Base-by-base conservation (phyloP, 768 basidiomycete genomes). In the Lactifluus piperatus region DNA sequence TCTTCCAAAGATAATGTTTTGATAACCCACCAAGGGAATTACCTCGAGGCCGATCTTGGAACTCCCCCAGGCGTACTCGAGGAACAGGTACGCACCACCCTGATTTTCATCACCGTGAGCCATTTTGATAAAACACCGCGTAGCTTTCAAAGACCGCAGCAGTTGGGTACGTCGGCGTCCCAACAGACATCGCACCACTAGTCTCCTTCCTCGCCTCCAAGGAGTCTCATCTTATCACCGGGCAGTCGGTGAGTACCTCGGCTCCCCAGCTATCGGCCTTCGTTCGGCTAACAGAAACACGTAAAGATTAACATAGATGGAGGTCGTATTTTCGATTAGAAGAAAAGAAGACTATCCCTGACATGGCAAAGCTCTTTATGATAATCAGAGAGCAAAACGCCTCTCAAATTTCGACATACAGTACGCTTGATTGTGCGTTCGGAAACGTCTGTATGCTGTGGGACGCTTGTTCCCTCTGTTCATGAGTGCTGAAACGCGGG, bases 141-240 rank as follows among this genome's bases (percentile, higher is more conserved):
- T 24, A 64, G 62, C 54, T 62, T 32, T 34, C 60, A 14, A 32
- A 66, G 44, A 10, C 34, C 43, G 57, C 64, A 0, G 64, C 68
- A 16, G 58, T 67, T 14, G 65, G 67, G 5, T 46, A 57, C 22
- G 57, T 68, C 51, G 66, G 67, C 18, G 60, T 54, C 8, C 58
- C 70, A 0, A 45, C 60, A 8, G 66, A 73, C 41, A 59, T 73
- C 30, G 70, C 72, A 1, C 54, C 52, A 9, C 30, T 73, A 5
- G 72, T 73, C 1, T 69, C 71, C 8, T 73, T 71, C 64, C 64
- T 73, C 29, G 72, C 70, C 6, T 67, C 69, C 10, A 64, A 67
- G 43, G 65, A 70, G n/a, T 66, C 72, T 3, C 39, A 54, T 11
- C 71, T 68, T 44, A 68, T 72, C 9, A 72, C 72, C 0, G 72